Evolutionary conservation across 1,284 basidiomycete species (phyloP), one percentile per base, ranked within the genome.

Genomic region (Cutaneotrichosporon cavernicola): DNA sequence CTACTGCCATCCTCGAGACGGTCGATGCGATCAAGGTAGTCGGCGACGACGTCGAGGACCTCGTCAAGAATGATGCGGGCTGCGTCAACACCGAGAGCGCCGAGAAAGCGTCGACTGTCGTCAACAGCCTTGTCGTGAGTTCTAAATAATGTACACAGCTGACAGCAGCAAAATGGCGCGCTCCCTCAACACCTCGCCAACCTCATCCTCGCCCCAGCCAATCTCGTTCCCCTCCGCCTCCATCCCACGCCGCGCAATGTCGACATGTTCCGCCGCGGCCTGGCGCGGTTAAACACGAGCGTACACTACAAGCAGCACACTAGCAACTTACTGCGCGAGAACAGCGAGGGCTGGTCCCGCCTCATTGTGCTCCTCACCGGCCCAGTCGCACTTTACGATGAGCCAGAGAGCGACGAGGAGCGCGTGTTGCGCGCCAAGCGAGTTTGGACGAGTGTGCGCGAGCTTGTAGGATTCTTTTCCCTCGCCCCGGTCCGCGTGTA

Each of bases 291-390:
- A n/a, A 73, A 68, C 72, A 81, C 76, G 4, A 60, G 72, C 13
- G 64, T 73, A 30, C 82, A 80, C 81, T 99, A 96, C 85, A 97
- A 96, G 79, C 97, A 99, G 80, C 94, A 94, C 81, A 98, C 97
- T 80, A 97, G 94, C 84, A 99, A 99, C 74, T 86, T 99, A 38
- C 85, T 98, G 11, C 90, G 97, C 49, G 97, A 99, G 81, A 92
- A 97, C 71, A 95, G 92, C 0, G 95, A 99, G 82, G 97, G 97
- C 6, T 99, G 94, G 81, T 91, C 92, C 73, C 94, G 95, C 74
- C 86, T 99, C 40, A 87, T 90, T 36, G 87, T 90, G 10, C 82
- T 98, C 49, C 88, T 92, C 11, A 88, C 88, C 62, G 88, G 86
- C 69, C 82, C 94, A 58, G 90, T 74, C 5, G 70, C 72, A 0